Base-by-base conservation (phyloP, 768 basidiomycete genomes). In the Xerocomus spinulosus region DNA sequence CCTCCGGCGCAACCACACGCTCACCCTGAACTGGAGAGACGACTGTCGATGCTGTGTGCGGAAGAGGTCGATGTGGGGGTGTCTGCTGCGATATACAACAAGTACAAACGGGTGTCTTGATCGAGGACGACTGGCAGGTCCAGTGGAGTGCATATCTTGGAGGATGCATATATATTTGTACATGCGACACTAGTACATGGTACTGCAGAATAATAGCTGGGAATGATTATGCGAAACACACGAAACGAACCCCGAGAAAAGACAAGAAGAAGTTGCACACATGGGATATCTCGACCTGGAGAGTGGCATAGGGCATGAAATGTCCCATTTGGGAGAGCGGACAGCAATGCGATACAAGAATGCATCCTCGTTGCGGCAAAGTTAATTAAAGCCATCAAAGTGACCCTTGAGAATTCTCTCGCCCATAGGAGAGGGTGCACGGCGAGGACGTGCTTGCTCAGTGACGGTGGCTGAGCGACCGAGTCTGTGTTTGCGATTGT, bases 351-450 rank as follows among this genome's bases (percentile, higher is more conserved):
- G n/a, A 43, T 24, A 18, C 17, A 14, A 21, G 28, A 25, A 20
- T 35, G 39, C n/a, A n/a, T n/a, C n/a, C n/a, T n/a, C n/a, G n/a
- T n/a, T n/a, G n/a, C n/a, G n/a, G n/a, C n/a, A n/a, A 44, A 46
- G 32, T 77, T 68, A 90, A 61, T 88, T 87, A 74, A 92, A 92
- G 41, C 90, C 85, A 61, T 92, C 90, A 57, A 92, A 92, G 58
- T 92, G 90, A 9, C 90, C 90, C 73, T 88, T 92, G 56, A 92
- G 77, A 51, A 92, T 91, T 49, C 90, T 76, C 69, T 92, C 90
- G 53, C 89, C 91, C 90, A 91, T 92, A 6, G 89, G 89, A 32
- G 87, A 89, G 17, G 88, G 89, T 3, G 85, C 87, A 51, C 81
- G 73, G 46, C 78, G 81, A 9, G 75, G 75, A 42, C 75, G 76